Conservation (phyloP, 2,329 filamentous ascomycete genomes). For the Trichocomaceae sp. region DNA sequence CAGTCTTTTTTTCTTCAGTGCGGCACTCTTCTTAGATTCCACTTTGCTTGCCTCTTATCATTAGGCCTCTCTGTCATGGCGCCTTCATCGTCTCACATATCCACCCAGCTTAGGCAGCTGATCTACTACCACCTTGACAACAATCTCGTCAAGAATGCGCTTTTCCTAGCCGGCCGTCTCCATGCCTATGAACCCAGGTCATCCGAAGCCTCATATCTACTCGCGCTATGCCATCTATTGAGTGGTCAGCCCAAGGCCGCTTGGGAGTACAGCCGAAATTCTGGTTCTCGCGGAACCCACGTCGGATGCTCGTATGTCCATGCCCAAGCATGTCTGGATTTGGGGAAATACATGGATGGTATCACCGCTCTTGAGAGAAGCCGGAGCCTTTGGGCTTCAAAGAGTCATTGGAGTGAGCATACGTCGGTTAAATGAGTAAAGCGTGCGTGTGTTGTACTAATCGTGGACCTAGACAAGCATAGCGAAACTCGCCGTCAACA, state of each 20-base stretch:
- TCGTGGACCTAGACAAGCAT: constrained; percentile 51
- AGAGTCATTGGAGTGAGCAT: constrained; percentile 67
- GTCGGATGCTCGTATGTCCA: constrained; percentile 86
- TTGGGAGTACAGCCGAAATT: constrained; percentile 70
- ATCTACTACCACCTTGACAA: constrained; percentile 80
- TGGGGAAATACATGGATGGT: constrained; percentile 75
- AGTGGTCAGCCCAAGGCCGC: constrained; percentile 78
- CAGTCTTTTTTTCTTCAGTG: neutral
- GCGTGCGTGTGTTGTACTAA: constrained; percentile 1
- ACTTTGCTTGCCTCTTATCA: neutral
- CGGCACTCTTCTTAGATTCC: neutral
- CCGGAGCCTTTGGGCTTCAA: constrained; percentile 65
- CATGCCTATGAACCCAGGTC: constrained; percentile 76
- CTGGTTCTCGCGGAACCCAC: constrained; percentile 65
- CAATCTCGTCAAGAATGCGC: constrained; percentile 77
- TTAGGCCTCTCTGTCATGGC: constrained; percentile 46
- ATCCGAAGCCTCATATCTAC: constrained; percentile 71
- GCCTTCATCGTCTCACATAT: constrained; percentile 48
- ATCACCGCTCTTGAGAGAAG: constrained; percentile 77
- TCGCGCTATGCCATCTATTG: constrained; percentile 77
- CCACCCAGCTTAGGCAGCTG: constrained; percentile 56
- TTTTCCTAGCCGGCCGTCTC: constrained; percentile 86
- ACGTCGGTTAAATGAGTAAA: neutral
- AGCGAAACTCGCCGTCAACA: constrained; percentile 67
- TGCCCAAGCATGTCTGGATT: constrained; percentile 75